These are phyloP conservation scores for Coprinellus aureogranulatus DNA, from an alignment of 768 basidiomycete genomes.

Conservation along the genomic window DNA sequence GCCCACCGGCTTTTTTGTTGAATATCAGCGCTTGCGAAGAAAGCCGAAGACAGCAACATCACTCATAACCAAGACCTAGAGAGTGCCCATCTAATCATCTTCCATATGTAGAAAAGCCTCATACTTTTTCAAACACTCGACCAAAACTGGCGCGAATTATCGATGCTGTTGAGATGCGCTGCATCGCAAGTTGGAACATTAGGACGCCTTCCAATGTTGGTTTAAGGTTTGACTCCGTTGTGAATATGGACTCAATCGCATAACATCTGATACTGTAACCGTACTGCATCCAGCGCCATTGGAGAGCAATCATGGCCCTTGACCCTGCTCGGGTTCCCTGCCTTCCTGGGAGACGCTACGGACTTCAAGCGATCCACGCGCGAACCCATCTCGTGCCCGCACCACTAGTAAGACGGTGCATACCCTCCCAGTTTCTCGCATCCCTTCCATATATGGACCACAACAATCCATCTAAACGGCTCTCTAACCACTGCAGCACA, in stretches of 20 bases:
- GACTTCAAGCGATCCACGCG: neutral
- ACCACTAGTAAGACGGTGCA: too few relatives aligned
- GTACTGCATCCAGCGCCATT: neutral
- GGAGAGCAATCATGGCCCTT: neutral
- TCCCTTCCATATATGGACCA: too few relatives aligned
- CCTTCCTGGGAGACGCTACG: too few relatives aligned
- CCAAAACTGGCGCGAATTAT: neutral
- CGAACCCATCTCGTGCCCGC: neutral
- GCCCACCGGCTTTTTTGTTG: neutral
- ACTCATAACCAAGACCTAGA: too few relatives aligned
- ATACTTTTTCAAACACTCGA: neutral
- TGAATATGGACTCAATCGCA: neutral
- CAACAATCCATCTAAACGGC: too few relatives aligned
- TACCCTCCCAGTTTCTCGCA: too few relatives aligned
- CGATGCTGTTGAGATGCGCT: neutral
- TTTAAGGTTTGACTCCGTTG: constrained; percentile 1
- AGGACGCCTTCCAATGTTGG: neutral
- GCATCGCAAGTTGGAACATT: neutral
- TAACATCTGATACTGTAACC: neutral
- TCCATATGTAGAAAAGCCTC: neutral
- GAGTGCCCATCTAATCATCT: neutral
- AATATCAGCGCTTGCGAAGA: neutral
- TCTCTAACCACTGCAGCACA: too few relatives aligned
- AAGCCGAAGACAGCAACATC: neutral
- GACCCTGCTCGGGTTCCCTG: too few relatives aligned